Evolutionary conservation across 2,329 filamentous ascomycete species (phyloP).

Genomic region (Rhinocladiella similis): DNA sequence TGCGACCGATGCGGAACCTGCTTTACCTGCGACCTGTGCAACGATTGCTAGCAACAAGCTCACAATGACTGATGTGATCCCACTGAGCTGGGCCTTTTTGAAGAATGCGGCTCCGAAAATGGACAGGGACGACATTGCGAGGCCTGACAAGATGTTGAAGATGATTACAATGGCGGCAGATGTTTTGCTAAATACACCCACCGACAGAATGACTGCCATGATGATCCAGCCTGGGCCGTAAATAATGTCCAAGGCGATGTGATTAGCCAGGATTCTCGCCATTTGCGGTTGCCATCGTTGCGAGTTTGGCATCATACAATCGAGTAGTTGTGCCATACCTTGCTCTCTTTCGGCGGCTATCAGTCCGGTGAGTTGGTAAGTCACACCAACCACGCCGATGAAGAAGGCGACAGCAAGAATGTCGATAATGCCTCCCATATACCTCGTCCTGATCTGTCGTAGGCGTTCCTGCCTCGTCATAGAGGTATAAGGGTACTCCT

Average conservation of each 20-base stretch:
- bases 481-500: slow-evolving; percentile 76
- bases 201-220: slow-evolving; percentile 64
- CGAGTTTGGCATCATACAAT: slow-evolving; percentile 84
- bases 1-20: slow-evolving; percentile 63
- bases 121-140: slow-evolving; percentile 76
- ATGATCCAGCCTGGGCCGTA: slow-evolving; percentile 84
- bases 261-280: slow-evolving; percentile 74
- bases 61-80: slow-evolving; percentile 73
- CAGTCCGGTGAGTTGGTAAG: slow-evolving; percentile 83
- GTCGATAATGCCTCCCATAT: slow-evolving; percentile 72
- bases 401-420: slow-evolving; percentile 79
- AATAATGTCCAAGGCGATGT: slow-evolving; percentile 75
- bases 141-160: slow-evolving; percentile 73
- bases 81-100: slow-evolving; percentile 81
- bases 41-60: slow-evolving; percentile 77
- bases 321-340: slow-evolving; percentile 84
- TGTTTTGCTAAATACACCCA: slow-evolving; percentile 66
- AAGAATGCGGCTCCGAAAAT: slow-evolving; percentile 82
- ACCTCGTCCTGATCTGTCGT: slow-evolving; percentile 64
- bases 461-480: slow-evolving; percentile 67
- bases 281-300: slow-evolving; percentile 74
- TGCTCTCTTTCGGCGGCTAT: slow-evolving; percentile 82
- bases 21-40: slow-evolving; percentile 69
- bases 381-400: slow-evolving; percentile 75
- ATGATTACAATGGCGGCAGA: slow-evolving; percentile 67